Conservation (phyloP, 2,329 filamentous ascomycete genomes). For the Xylariaceae sp. region DNA sequence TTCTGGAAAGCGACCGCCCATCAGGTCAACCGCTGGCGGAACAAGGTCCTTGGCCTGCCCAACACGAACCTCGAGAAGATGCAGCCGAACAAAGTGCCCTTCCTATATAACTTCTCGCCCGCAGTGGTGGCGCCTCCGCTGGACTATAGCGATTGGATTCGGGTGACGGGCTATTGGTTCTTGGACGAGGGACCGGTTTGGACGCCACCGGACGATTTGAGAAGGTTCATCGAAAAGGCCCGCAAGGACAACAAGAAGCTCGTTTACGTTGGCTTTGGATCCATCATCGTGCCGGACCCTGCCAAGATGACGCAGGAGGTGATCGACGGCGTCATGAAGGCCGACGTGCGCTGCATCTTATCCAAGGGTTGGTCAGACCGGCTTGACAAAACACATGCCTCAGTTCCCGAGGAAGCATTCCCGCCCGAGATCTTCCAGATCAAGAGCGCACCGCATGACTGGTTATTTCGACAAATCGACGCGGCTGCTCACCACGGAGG, state of each 20-base stretch:
- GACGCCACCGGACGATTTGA: conserved; percentile 69
- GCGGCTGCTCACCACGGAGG: conserved; percentile 93
- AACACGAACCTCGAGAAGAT: conserved; percentile 83
- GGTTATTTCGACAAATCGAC: conserved; percentile 91
- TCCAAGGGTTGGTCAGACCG: conserved; percentile 98
- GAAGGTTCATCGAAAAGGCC: conserved; percentile 77
- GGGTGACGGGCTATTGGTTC: conserved; percentile 98
- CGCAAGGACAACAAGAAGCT: conserved; percentile 79
- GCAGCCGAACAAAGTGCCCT: conserved; percentile 96
- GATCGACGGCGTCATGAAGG: conserved; percentile 82
- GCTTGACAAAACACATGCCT: conserved; percentile 27
- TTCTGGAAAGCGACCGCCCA: conserved; percentile 93
- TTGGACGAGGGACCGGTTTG: conserved; percentile 68
- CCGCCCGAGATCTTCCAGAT: conserved; percentile 83
- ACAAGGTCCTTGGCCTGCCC: conserved; percentile 69
- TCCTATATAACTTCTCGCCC: conserved; percentile 95
- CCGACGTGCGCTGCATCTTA: conserved; percentile 88
- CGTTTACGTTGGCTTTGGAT: conserved; percentile 95
- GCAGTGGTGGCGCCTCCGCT: conserved; percentile 89
- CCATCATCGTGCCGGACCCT: conserved; percentile 88
- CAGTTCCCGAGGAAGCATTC: conserved; percentile 60
- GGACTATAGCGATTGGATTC: conserved; percentile 96
- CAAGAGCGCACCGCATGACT: conserved; percentile 88
- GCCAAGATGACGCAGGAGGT: conserved; percentile 87
- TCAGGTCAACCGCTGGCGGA: conserved; percentile 91